Percentiles rank a stretch among this genome's conserved stretches.
These are phyloP conservation scores for Kingdonia uniflora DNA, from an alignment of 164 flowering plant species.

Conservation along the genomic window DNA sequence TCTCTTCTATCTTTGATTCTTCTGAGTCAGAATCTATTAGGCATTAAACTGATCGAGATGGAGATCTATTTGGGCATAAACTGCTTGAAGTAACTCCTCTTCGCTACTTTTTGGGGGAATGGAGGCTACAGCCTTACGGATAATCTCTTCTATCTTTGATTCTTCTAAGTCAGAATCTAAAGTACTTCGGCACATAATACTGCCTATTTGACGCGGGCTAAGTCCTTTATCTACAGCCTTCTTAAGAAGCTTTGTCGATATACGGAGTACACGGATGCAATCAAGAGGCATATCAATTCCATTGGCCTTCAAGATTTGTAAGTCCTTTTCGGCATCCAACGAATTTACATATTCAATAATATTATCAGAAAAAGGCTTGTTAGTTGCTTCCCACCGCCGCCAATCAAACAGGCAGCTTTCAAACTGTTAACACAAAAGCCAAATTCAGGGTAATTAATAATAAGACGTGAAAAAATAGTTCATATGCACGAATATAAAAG, in stretches of 20 bases:
- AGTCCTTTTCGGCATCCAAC: conserved; percentile 62
- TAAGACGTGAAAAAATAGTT: too few relatives aligned
- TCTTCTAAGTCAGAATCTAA: conserved; percentile 43
- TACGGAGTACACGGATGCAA: conserved; percentile 48
- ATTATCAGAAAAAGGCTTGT: conserved; percentile 34
- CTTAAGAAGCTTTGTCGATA: conserved; percentile 80
- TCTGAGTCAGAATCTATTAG: too few relatives aligned
- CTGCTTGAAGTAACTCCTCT: too few relatives aligned
- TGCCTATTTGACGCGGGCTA: conserved; percentile 56
- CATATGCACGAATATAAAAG: not conserved
- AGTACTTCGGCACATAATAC: conserved; percentile 60
- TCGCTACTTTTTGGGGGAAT: conserved; percentile 50
- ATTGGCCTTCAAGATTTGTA: conserved; percentile 38
- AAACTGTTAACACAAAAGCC: too few relatives aligned
- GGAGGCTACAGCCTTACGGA: conserved; percentile 42
- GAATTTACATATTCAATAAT: conserved; percentile 49
- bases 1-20: too few relatives aligned
- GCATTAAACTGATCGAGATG: too few relatives aligned
- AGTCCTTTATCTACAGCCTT: conserved; percentile 61
- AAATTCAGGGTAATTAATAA: too few relatives aligned
- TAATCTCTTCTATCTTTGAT: conserved; percentile 58
- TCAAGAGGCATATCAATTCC: conserved; percentile 54
- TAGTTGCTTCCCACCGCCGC: conserved; percentile 82
- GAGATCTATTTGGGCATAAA: too few relatives aligned
- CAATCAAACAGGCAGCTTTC: conserved; percentile 80